Conservation (phyloP, 306 rosid genomes). For the Phaseolus lunatus region DNA sequence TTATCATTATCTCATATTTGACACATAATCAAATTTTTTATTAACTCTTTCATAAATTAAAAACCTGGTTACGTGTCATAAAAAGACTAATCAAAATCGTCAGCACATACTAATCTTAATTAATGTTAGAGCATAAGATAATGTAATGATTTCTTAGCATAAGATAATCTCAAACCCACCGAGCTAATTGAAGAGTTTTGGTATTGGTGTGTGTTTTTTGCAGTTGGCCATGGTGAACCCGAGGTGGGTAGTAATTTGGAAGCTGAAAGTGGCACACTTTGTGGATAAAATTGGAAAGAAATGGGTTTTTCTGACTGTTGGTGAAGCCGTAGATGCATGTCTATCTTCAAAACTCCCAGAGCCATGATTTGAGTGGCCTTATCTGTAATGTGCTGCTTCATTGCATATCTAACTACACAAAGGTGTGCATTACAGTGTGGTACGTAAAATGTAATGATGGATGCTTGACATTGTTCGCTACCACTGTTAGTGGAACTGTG, state of each 20-base stretch:
- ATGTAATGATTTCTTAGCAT: background rate
- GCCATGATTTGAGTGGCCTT: conserved; percentile 31
- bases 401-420: background rate
- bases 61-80: background rate
- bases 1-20: background rate
- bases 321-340: conserved; percentile 81
- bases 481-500: background rate
- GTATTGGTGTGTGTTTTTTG: conserved; percentile 23
- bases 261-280: conserved; percentile 71
- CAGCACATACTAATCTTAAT: background rate
- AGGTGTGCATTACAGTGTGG: background rate
- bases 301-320: conserved; percentile 69
- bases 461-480: background rate
- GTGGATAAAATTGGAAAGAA: conserved; percentile 78
- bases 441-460: background rate
- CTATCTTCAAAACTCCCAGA: conserved; percentile 46
- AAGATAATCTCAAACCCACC: too few relatives aligned
- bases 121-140: background rate
- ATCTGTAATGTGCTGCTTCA: background rate
- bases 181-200: background rate
- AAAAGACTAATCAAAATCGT: background rate
- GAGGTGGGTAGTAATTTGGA: conserved; percentile 82
- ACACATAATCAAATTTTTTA: background rate
- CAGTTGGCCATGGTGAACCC: conserved; percentile 86
- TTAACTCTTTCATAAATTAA: background rate